Percentiles rank a stretch among this genome's conserved stretches.
Conservation (phyloP, 352 stramenopile species). For the Pythium vanterpoolii region DNA sequence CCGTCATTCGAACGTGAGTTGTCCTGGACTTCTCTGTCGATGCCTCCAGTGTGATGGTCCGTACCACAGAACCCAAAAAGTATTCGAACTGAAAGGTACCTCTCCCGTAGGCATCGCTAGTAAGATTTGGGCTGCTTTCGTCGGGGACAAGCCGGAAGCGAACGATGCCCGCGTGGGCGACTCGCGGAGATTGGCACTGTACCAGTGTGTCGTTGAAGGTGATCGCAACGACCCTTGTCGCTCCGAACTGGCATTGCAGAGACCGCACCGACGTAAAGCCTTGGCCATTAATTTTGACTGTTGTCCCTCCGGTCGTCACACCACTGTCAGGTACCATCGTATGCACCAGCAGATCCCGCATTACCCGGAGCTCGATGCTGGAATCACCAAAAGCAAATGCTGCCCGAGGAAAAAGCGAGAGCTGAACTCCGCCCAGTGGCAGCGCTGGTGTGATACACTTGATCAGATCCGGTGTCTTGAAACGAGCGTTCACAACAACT, state of each 20-base stretch:
- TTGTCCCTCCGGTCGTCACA: conserved; percentile 7
- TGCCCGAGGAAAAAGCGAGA: conserved; percentile 1
- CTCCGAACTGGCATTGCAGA: conserved; percentile 30
- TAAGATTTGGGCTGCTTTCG: background rate
- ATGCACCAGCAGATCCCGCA: conserved; percentile 11
- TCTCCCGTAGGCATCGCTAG: background rate
- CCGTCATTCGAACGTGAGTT: background rate
- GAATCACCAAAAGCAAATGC: background rate
- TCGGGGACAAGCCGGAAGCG: conserved; percentile 5
- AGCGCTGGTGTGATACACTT: conserved; percentile 15
- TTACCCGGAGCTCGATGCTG: background rate
- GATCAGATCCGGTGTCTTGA: background rate
- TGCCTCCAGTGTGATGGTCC: background rate
- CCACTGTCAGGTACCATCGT: conserved; percentile 12
- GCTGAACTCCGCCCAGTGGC: conserved; percentile 1
- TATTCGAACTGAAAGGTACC: background rate
- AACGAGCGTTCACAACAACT: background rate
- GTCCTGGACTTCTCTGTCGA: background rate
- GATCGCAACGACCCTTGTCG: conserved; percentile 1
- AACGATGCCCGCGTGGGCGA: background rate
- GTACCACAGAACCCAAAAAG: background rate
- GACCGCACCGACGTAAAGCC: conserved; percentile 7
- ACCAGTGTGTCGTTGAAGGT: conserved; percentile 14
- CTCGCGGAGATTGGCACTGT: conserved; percentile 5
- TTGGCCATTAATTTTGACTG: conserved; percentile 14